A percentile compares a stretch with the other conserved stretches of the same genome.
Evolutionary conservation across 352 stramenopile species (phyloP).

Genomic region (Globisporangium rhizosaccharum): DNA sequence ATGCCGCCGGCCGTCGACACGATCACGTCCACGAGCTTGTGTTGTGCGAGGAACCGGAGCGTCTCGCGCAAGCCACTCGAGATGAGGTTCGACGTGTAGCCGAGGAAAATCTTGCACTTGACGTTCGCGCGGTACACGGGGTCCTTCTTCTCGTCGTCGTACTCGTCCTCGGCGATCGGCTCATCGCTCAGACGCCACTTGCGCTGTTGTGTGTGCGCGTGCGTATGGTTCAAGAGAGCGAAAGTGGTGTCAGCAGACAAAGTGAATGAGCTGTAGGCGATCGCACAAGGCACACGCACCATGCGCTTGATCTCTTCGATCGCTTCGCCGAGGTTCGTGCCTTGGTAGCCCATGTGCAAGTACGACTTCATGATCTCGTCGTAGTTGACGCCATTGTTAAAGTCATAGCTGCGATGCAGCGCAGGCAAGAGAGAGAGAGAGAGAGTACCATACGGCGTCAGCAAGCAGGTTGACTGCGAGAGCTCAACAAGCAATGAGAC

Average conservation of each 20-base stretch:
- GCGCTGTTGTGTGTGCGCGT: constrained; percentile 36
- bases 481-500: too few species aligned
- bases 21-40: constrained; percentile 99
- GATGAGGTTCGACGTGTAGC: constrained; percentile 99
- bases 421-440: neutral
- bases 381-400: constrained; percentile 88
- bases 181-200: constrained; percentile 96
- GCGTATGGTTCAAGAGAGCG: neutral
- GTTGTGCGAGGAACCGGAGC: constrained; percentile 96
- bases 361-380: constrained; percentile 81
- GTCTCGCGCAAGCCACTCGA: constrained; percentile 97
- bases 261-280: neutral
- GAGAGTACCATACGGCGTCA: neutral
- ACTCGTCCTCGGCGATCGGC: constrained; percentile 87
- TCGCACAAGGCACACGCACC: constrained; percentile 30
- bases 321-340: constrained; percentile 95
- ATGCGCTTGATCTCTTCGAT: constrained; percentile 99
- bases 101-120: constrained; percentile 98
- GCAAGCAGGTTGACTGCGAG: too few species aligned
- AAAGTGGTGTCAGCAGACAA: neutral
- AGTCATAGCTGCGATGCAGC: constrained; percentile 71
- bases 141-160: constrained; percentile 88
- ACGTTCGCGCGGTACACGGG: constrained; percentile 67
- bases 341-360: constrained; percentile 91
- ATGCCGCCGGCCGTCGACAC: constrained; percentile 91